Percentiles rank a stretch among this genome's conserved stretches.
These are phyloP conservation scores for Aspergillus sp. DNA, from an alignment of 2,329 filamentous ascomycete species.

Conservation along the genomic window DNA sequence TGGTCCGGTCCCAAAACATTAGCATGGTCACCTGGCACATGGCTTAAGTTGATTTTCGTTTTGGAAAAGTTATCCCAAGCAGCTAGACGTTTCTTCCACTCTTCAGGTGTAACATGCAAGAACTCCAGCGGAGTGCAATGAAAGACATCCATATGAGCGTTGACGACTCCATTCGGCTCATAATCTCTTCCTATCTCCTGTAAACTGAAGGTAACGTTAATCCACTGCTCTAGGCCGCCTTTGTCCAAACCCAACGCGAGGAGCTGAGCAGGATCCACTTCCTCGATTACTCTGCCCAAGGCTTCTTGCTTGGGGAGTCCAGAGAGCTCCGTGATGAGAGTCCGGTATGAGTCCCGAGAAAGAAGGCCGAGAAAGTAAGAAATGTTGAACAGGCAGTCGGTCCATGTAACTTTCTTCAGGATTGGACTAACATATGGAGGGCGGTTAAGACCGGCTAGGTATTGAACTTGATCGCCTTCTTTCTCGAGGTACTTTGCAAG, in stretches of 20 bases:
- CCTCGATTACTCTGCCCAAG: constrained; percentile 9
- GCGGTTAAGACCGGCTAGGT: constrained; percentile 51
- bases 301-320: constrained; percentile 14
- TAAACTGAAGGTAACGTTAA: constrained; percentile 36
- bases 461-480: constrained; percentile 41
- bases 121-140: constrained; percentile 19
- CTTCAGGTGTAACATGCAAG: constrained; percentile 18
- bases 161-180: constrained; percentile 43
- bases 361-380: constrained; percentile 45
- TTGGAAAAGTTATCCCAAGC: not conserved
- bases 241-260: constrained; percentile 24
- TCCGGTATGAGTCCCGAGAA: not conserved
- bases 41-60: too few species aligned
- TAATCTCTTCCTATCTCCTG: constrained; percentile 47
- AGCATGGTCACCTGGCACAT: not conserved
- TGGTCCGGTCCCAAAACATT: not conserved
- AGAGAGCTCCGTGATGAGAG: constrained; percentile 22
- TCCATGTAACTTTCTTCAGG: constrained; percentile 46
- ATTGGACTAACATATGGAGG: constrained; percentile 52
- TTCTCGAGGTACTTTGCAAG: constrained; percentile 49
- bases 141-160: constrained; percentile 45
- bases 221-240: constrained; percentile 33
- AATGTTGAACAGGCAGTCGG: constrained; percentile 43
- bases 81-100: constrained; percentile 3
- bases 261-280: constrained; percentile 9